phyloP scores from a whole-genome alignment of 208 protist genomes.

The Strigomonas culicis region DNA sequence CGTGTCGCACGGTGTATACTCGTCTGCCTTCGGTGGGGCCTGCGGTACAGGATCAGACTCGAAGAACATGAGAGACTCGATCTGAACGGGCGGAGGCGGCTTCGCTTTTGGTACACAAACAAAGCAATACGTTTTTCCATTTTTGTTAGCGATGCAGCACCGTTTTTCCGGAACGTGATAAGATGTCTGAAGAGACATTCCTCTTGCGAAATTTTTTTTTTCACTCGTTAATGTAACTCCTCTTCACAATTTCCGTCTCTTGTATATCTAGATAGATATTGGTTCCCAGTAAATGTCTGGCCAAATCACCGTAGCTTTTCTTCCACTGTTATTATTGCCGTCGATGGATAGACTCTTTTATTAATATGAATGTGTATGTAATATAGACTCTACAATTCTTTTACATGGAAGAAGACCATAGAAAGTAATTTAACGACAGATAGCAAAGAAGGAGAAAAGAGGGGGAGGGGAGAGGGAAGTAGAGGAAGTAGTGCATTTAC shows the following conservation, averaged over 20 bases:
- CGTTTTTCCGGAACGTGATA: conserved; percentile 22
- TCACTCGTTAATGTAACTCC: no score
- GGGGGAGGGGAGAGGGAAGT: neutral
- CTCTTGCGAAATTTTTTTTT: neutral
- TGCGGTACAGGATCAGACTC: conserved; percentile 18
- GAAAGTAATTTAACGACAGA: neutral
- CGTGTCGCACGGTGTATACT: conserved; percentile 10
- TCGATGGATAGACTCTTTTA: no score
- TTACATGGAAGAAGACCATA: neutral
- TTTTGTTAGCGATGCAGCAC: conserved; percentile 49
- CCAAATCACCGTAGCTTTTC: no score
- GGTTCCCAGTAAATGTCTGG: neutral
- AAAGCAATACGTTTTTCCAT: conserved; percentile 49
- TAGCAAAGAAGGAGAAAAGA: conserved; percentile 1
- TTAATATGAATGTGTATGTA: neutral
- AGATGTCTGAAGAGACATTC: neutral
- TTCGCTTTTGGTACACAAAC: conserved; percentile 48
- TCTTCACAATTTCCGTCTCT: no score
- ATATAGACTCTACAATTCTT: neutral
- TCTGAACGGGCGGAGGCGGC: conserved; percentile 23
- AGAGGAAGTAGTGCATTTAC: neutral
- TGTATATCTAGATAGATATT: neutral
- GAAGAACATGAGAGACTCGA: conserved; percentile 75
- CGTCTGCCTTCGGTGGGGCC: conserved; percentile 8
- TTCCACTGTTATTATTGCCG: no score